A percentile compares a stretch with the other conserved stretches of the same genome.
phyloP scores from a whole-genome alignment of 2,329 filamentous ascomycete species.

The Calonectria pteridis region DNA sequence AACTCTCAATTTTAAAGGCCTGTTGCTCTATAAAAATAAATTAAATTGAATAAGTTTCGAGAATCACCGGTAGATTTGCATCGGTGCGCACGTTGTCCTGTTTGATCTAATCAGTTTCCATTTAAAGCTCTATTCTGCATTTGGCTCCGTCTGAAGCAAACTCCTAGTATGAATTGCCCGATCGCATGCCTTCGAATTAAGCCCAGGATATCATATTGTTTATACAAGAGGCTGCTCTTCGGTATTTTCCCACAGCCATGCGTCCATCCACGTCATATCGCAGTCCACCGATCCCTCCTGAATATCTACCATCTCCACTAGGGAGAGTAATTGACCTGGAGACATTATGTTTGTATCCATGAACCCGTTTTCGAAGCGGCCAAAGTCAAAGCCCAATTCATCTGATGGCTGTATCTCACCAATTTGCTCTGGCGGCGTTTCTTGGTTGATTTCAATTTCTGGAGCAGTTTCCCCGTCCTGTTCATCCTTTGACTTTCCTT shows the following conservation, averaged over 20 bases:
- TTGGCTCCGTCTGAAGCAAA: not conserved
- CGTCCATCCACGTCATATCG: conserved; percentile 22
- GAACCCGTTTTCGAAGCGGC: not conserved
- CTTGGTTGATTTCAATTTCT: not conserved
- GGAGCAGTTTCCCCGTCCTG: not conserved
- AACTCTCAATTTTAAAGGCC: conserved; percentile 44
- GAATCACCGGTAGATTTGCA: not conserved
- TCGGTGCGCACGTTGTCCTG: not conserved
- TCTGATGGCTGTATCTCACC: not conserved
- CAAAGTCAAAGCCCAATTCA: not conserved
- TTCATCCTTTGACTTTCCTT: not conserved
- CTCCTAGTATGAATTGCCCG: not conserved
- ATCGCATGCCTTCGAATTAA: not conserved
- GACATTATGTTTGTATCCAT: conserved; percentile 11
- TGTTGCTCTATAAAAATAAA: not conserved
- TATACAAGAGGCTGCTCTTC: not conserved
- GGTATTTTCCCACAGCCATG: conserved; percentile 18
- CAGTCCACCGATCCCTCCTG: not conserved
- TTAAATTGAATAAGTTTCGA: not conserved
- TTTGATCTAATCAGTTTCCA: not conserved
- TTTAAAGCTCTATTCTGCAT: not conserved
- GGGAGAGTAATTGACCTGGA: conserved; percentile 11
- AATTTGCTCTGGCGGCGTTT: not conserved
- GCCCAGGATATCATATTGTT: not conserved
- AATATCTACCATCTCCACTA: conserved; percentile 21